A percentile compares a stretch with the other conserved stretches of the same genome.
phyloP scores from a whole-genome alignment of 202 grass and related monocot genomes.

The Digitaria exilis region DNA sequence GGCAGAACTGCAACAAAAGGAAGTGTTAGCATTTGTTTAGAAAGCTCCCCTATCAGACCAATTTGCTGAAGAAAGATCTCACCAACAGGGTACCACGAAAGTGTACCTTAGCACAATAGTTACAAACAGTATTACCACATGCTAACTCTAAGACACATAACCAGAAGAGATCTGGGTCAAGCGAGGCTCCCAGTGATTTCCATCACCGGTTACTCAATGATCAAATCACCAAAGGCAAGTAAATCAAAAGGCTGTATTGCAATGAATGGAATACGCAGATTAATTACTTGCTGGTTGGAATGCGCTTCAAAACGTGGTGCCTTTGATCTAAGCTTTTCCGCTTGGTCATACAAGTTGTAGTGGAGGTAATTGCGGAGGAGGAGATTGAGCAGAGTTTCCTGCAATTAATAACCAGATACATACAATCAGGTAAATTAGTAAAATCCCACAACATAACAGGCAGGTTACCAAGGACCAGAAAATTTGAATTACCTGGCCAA shows the following conservation, averaged over 20 bases:
- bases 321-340: conserved; percentile 95
- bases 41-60: neutral
- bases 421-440: conserved; percentile 1
- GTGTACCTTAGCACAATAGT: neutral
- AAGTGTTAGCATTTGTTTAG: conserved; percentile 7
- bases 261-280: conserved; percentile 1
- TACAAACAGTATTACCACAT: neutral
- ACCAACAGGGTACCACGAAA: neutral
- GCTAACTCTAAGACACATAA: neutral
- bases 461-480: neutral
- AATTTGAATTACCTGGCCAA: conserved; percentile 69
- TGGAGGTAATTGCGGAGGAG: conserved; percentile 97
- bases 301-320: conserved; percentile 95
- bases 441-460: neutral
- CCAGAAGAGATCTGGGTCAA: too few species aligned
- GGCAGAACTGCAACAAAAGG: conserved; percentile 62
- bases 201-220: too few species aligned
- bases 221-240: too few species aligned
- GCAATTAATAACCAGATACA: conserved; percentile 14
- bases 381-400: conserved; percentile 94
- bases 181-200: too few species aligned
- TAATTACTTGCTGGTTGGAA: conserved; percentile 83
- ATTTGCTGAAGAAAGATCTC: neutral
- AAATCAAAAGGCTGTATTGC: neutral
- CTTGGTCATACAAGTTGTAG: conserved; percentile 90